A percentile compares a stretch with the other conserved stretches of the same genome.
Conservation (phyloP, 1,284 basidiomycete species). For the Wallemia mellicola region DNA sequence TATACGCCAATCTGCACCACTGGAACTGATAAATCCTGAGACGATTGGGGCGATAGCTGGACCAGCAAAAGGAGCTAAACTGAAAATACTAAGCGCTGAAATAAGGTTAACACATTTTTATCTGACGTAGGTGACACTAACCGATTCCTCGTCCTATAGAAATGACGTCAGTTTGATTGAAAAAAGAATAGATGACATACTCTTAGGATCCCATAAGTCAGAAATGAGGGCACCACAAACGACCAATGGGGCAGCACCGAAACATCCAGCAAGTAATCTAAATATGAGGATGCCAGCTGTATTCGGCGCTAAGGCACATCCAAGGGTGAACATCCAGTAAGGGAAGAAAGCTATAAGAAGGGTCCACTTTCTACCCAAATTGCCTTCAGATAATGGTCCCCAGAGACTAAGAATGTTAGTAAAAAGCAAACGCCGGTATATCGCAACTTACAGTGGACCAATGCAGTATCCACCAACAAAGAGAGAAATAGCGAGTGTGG, state of each 20-base stretch:
- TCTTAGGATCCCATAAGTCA: conserved; percentile 17
- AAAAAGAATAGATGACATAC: conserved; percentile 21
- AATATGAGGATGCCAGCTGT: conserved; percentile 30
- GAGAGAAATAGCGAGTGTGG: conserved; percentile 22
- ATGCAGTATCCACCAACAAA: conserved; percentile 22
- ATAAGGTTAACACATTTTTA: no score
- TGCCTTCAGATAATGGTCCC: conserved; percentile 20
- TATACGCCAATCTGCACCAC: conserved; percentile 23
- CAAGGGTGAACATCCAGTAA: conserved; percentile 25
- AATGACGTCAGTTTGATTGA: no score
- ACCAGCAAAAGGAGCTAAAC: conserved; percentile 40
- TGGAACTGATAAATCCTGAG: conserved; percentile 25
- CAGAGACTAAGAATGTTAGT: no score
- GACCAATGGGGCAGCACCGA: conserved; percentile 20
- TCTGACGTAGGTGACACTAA: no score
- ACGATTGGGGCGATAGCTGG: conserved; percentile 29
- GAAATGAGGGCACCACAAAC: conserved; percentile 25
- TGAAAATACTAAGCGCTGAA: conserved; percentile 38
- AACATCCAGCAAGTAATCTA: conserved; percentile 34
- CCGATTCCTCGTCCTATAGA: conserved; percentile 31
- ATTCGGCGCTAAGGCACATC: conserved; percentile 30
- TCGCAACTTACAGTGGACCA: no score
- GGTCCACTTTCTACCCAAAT: conserved; percentile 29
- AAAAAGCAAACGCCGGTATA: no score
- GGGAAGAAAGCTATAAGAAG: conserved; percentile 1